These are phyloP conservation scores for Chlamydomonas eustigma DNA, from an alignment of 139 green algal genomes.

Conservation along the genomic window DNA sequence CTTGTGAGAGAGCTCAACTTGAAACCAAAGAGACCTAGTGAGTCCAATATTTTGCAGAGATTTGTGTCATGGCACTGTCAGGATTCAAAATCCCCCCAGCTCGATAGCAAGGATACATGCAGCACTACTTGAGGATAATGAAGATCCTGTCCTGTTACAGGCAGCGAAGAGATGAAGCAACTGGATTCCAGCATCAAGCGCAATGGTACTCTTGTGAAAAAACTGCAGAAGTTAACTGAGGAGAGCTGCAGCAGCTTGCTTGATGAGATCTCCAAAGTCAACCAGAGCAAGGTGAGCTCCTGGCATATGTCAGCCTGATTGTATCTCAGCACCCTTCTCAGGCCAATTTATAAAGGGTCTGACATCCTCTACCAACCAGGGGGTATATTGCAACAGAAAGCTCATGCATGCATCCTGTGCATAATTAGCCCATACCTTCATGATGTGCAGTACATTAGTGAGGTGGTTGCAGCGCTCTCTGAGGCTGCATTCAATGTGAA, in stretches of 20 bases:
- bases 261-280: slow-evolving; percentile 72
- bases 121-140: too few species aligned
- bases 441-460: slow-evolving; percentile 81
- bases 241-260: slow-evolving; percentile 58
- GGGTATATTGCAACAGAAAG: not conserved
- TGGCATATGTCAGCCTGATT: not conserved
- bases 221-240: slow-evolving; percentile 67
- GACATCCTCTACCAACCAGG: not conserved
- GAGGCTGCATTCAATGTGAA: slow-evolving; percentile 77
- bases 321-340: not conserved
- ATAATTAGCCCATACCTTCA: not conserved
- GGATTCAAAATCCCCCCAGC: not conserved
- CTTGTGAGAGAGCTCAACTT: slow-evolving; percentile 31
- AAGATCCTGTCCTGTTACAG: slow-evolving; percentile 2
- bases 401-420: not conserved
- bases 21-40: slow-evolving; percentile 22
- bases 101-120: not conserved
- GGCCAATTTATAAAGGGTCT: not conserved
- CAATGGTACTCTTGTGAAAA: slow-evolving; percentile 86
- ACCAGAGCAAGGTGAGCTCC: slow-evolving; percentile 70
- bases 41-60: not conserved
- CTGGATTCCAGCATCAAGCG: slow-evolving; percentile 90
- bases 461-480: slow-evolving; percentile 76
- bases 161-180: slow-evolving; percentile 35
- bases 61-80: not conserved